phyloP scores from a whole-genome alignment of 169 alveolate genomes.

The Cystoisospora suis region DNA sequence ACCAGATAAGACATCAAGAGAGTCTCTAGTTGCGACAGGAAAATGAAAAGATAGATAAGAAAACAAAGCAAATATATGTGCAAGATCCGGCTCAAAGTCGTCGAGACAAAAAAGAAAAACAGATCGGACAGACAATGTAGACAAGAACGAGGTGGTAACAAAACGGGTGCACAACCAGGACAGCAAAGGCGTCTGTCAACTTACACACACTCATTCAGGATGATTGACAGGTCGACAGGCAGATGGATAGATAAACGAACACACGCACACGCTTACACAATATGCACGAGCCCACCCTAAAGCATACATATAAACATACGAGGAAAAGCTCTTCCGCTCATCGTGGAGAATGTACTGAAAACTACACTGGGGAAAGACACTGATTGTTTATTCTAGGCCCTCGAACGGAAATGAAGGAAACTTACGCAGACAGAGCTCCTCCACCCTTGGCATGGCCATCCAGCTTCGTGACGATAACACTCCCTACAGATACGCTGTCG shows the following conservation, averaged over 20 bases:
- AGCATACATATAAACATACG: neutral
- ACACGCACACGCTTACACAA: neutral
- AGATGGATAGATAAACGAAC: neutral
- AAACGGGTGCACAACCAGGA: neutral
- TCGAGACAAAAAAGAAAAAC: neutral
- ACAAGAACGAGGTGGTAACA: neutral
- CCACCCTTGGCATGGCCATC: constrained; percentile 99
- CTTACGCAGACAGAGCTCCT: constrained; percentile 98
- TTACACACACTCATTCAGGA: neutral
- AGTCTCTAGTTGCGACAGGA: no score
- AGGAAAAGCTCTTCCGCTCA: no score
- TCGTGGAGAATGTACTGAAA: no score
- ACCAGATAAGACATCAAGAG: no score
- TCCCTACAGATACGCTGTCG: constrained; percentile 93
- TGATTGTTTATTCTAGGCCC: no score
- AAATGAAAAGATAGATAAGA: no score
- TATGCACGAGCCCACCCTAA: neutral
- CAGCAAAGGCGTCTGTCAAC: neutral
- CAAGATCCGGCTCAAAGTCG: no score
- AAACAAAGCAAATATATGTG: no score
- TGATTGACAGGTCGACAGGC: neutral
- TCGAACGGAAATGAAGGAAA: no score
- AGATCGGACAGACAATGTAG: neutral
- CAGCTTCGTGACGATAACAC: constrained; percentile 98
- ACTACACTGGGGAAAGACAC: no score